Evolutionary conservation across 2,329 filamentous ascomycete genomes (phyloP).

Genomic region (Cytospora piceae): DNA sequence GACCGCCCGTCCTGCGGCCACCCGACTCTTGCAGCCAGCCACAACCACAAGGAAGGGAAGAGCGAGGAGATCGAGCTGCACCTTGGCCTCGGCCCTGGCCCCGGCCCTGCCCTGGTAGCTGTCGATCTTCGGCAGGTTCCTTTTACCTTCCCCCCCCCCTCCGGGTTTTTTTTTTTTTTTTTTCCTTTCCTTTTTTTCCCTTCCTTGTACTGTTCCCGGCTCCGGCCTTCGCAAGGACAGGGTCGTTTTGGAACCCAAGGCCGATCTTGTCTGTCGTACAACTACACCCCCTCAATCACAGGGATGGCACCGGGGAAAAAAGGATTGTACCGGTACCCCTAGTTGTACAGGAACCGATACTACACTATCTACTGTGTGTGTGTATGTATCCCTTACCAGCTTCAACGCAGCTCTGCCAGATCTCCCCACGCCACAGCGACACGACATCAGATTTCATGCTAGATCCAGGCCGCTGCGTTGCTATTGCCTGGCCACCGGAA

Average conservation of each 20-base stretch:
- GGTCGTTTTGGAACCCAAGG: slow-evolving; percentile 1
- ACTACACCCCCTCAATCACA: slow-evolving; percentile 9
- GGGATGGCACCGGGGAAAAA: slow-evolving; percentile 15
- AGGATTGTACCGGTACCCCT: not conserved
- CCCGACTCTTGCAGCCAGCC: slow-evolving; percentile 1
- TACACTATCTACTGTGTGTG: not conserved
- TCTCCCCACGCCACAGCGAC: slow-evolving; percentile 5
- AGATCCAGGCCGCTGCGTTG: not conserved
- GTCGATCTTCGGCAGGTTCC: slow-evolving; percentile 24
- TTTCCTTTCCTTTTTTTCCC: slow-evolving; percentile 15
- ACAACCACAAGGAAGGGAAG: not conserved
- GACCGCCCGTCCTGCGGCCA: not conserved
- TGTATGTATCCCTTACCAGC: not conserved
- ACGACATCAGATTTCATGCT: slow-evolving; percentile 5
- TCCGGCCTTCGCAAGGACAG: slow-evolving; percentile 25
- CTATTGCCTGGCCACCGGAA: not conserved
- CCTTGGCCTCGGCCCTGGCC: slow-evolving; percentile 11
- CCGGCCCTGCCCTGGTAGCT: not conserved
- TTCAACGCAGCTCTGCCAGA: not conserved
- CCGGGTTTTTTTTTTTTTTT: slow-evolving; percentile 10
- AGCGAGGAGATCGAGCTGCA: slow-evolving; percentile 16
- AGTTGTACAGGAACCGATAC: not conserved
- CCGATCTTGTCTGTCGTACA: slow-evolving; percentile 1
- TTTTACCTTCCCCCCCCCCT: not conserved
- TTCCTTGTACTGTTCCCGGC: slow-evolving; percentile 18